phyloP scores from a whole-genome alignment of 1,284 basidiomycete genomes.

The Anthracocystis walkeri region DNA sequence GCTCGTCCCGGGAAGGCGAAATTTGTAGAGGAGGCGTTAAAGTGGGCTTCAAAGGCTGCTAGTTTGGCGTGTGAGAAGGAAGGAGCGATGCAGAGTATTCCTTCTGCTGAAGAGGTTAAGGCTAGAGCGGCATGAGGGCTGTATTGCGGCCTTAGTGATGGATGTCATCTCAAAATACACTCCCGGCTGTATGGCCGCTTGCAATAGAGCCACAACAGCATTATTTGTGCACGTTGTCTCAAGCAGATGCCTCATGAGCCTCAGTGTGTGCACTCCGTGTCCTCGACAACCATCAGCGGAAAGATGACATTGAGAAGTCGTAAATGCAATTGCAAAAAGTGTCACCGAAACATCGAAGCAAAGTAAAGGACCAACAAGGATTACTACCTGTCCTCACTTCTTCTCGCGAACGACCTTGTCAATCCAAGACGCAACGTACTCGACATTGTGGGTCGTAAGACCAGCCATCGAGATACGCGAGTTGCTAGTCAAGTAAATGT shows the following conservation, averaged over 20 bases:
- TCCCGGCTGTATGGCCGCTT: too few species aligned
- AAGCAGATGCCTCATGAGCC: not conserved
- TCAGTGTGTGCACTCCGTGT: too few species aligned
- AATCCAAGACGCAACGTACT: slow-evolving; percentile 66
- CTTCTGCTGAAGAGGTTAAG: slow-evolving; percentile 52
- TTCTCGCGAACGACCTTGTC: slow-evolving; percentile 64
- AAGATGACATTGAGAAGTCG: not conserved
- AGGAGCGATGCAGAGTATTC: slow-evolving; percentile 68
- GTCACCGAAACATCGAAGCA: not conserved
- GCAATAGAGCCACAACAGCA: not conserved
- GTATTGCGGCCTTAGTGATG: not conserved
- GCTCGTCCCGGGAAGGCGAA: slow-evolving; percentile 16
- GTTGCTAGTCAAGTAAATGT: slow-evolving; percentile 88
- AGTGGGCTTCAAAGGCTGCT: slow-evolving; percentile 56
- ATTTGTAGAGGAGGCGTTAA: slow-evolving; percentile 39
- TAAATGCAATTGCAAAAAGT: slow-evolving; percentile 23
- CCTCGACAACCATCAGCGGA: not conserved
- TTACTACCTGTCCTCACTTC: slow-evolving; percentile 19
- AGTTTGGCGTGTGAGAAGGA: slow-evolving; percentile 64
- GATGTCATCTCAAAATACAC: not conserved
- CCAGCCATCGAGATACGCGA: slow-evolving; percentile 91
- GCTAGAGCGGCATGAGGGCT: slow-evolving; percentile 10
- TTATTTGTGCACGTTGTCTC: not conserved
- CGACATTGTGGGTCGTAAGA: slow-evolving; percentile 80
- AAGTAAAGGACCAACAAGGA: not conserved